Conservation (phyloP, 1,284 basidiomycete species). For the Ceratobasidium sp. region DNA sequence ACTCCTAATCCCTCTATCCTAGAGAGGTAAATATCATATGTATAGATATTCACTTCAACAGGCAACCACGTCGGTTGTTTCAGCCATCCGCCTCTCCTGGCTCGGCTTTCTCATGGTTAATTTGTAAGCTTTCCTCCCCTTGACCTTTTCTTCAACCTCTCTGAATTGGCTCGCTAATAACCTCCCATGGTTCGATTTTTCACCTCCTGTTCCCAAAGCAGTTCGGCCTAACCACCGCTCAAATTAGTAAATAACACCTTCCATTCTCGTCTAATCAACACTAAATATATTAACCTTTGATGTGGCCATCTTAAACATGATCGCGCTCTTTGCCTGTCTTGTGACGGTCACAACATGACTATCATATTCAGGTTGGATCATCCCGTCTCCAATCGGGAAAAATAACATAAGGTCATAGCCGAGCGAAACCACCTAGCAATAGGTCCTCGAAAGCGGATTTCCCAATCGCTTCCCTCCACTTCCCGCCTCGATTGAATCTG, state of each 20-base stretch:
- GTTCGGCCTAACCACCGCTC: conserved; percentile 67
- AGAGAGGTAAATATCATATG: neutral
- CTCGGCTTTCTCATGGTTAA: conserved; percentile 64
- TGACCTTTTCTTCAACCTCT: conserved; percentile 44
- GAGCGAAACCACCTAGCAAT: too few relatives aligned
- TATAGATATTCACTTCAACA: neutral
- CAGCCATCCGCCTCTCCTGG: conserved; percentile 66
- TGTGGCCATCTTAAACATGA: conserved; percentile 70
- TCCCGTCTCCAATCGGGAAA: conserved; percentile 71
- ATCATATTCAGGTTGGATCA: conserved; percentile 72
- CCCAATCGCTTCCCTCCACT: too few relatives aligned
- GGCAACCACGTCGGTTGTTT: neutral
- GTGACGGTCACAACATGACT: conserved; percentile 63
- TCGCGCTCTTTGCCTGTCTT: conserved; percentile 70
- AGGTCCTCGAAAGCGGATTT: too few relatives aligned
- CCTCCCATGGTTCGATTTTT: conserved; percentile 77
- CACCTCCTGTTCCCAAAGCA: conserved; percentile 72
- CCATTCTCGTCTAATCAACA: neutral
- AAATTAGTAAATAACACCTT: conserved; percentile 59
- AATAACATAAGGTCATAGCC: conserved; percentile 65
- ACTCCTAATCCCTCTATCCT: neutral
- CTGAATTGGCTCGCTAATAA: conserved; percentile 54
- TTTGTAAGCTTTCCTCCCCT: conserved; percentile 53
- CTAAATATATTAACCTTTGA: conserved; percentile 2
- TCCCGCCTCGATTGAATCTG: conserved; percentile 53